Conservation (phyloP, 495 filamentous ascomycete genomes). For the Durotheca rogersii region DNA sequence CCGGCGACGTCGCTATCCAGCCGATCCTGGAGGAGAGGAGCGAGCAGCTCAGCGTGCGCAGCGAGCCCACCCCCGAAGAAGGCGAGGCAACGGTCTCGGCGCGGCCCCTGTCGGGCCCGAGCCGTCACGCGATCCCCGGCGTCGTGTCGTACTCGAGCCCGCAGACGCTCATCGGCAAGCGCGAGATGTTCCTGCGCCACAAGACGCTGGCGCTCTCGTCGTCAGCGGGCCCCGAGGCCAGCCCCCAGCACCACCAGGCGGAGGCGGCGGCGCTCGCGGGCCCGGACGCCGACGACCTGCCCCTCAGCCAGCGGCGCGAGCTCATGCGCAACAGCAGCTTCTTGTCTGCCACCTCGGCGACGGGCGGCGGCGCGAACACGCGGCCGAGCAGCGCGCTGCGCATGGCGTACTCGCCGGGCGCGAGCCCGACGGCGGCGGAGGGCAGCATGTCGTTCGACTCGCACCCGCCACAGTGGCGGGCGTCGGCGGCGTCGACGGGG, state of each 20-base stretch:
- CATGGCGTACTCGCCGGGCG: conserved; percentile 15
- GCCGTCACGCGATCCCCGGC: conserved; percentile 32
- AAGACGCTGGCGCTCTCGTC: conserved; percentile 42
- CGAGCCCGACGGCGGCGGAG: conserved; percentile 19
- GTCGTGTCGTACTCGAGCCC: conserved; percentile 42
- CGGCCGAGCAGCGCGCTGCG: conserved; percentile 27
- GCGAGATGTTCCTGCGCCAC: conserved; percentile 59
- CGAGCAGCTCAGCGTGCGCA: conserved; percentile 18
- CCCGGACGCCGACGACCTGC: conserved; percentile 63
- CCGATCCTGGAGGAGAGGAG: conserved; percentile 43
- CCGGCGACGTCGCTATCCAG: conserved; percentile 36
- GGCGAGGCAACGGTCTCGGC: conserved; percentile 6
- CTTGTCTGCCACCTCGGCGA: conserved; percentile 22
- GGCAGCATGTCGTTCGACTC: conserved; percentile 51
- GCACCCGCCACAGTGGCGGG: conserved; percentile 56
- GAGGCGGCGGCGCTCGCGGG: conserved; percentile 9
- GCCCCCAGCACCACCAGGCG: conserved; percentile 36
- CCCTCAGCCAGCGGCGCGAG: conserved; percentile 67
- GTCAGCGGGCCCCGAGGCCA: conserved; percentile 22
- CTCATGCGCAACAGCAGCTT: conserved; percentile 51
- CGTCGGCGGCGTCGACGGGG: conserved; percentile 34
- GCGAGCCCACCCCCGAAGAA: conserved; percentile 19
- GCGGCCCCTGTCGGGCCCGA: conserved; percentile 17
- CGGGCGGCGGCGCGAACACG: conserved; percentile 6
- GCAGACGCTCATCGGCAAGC: conserved; percentile 62